phyloP scores from a whole-genome alignment of 352 stramenopile genomes.

The Phytopythium litorale region DNA sequence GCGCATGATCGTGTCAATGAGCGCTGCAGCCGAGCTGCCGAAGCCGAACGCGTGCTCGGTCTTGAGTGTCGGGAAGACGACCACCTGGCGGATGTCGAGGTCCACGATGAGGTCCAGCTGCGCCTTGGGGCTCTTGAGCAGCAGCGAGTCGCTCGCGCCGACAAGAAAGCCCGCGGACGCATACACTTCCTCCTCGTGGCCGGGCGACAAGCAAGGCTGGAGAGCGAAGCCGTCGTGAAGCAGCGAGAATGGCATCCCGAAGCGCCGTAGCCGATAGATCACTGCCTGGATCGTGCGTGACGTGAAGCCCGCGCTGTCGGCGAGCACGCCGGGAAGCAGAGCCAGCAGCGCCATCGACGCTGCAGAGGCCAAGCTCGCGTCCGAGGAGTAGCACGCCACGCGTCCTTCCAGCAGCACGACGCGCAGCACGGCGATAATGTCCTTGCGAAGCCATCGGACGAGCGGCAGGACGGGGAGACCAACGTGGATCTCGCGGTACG shows the following conservation, averaged over 20 bases:
- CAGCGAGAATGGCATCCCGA: constrained; percentile 42
- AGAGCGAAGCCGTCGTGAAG: constrained; percentile 32
- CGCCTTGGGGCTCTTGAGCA: constrained; percentile 45
- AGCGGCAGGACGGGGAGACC: constrained; percentile 45
- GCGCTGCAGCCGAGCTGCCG: constrained; percentile 32
- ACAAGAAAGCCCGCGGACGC: constrained; percentile 38
- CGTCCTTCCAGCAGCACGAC: constrained; percentile 73
- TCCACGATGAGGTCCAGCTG: constrained; percentile 60
- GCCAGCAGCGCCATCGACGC: constrained; percentile 50
- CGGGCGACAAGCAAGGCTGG: constrained; percentile 47
- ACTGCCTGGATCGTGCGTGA: constrained; percentile 39
- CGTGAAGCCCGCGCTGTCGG: constrained; percentile 22
- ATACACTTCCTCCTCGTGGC: constrained; percentile 26
- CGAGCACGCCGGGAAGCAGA: constrained; percentile 48
- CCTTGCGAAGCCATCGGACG: constrained; percentile 37
- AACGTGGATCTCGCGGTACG: constrained; percentile 34
- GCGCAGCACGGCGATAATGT: constrained; percentile 63
- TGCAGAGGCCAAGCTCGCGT: constrained; percentile 42
- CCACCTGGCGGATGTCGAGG: constrained; percentile 47
- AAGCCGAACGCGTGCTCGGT: constrained; percentile 52
- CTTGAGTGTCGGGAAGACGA: constrained; percentile 44
- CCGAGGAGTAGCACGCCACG: constrained; percentile 71
- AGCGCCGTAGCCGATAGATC: constrained; percentile 32
- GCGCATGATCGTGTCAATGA: constrained; percentile 24
- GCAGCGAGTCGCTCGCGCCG: constrained; percentile 44